A percentile compares a stretch with the other conserved stretches of the same genome.
Conservation (phyloP, 148 eudicot genomes). For the Rhododendron henanense region DNA sequence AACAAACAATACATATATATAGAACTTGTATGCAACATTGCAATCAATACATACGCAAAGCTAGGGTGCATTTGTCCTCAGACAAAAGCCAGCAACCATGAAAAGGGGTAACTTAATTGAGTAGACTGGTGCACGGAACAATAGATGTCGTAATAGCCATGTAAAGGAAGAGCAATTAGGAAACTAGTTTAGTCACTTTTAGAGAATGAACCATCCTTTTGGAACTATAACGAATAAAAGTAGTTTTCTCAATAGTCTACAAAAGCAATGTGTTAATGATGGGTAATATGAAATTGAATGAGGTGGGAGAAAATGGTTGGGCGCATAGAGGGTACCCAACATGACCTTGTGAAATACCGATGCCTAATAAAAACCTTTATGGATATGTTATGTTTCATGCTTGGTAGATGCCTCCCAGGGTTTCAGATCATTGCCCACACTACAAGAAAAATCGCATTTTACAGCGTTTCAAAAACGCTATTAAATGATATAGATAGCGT, state of each 20-base stretch:
- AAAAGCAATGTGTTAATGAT: background rate
- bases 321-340: background rate
- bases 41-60: background rate
- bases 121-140: background rate
- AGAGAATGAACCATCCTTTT: too few species aligned
- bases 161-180: background rate
- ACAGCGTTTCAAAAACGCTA: too few species aligned
- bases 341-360: background rate
- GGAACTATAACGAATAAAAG: background rate
- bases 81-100: background rate
- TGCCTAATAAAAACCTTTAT: too few species aligned
- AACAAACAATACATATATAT: background rate
- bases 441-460: too few species aligned
- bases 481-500: too few species aligned
- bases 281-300: background rate
- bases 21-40: background rate
- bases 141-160: background rate
- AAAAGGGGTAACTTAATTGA: background rate
- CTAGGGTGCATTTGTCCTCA: background rate
- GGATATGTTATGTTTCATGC: background rate
- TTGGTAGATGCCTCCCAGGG: background rate
- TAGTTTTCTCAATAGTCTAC: background rate
- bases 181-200: too few species aligned
- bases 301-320: background rate
- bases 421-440: background rate